phyloP scores from a whole-genome alignment of 2,329 filamentous ascomycete genomes.

The Emmonsiellopsis sp. region DNA sequence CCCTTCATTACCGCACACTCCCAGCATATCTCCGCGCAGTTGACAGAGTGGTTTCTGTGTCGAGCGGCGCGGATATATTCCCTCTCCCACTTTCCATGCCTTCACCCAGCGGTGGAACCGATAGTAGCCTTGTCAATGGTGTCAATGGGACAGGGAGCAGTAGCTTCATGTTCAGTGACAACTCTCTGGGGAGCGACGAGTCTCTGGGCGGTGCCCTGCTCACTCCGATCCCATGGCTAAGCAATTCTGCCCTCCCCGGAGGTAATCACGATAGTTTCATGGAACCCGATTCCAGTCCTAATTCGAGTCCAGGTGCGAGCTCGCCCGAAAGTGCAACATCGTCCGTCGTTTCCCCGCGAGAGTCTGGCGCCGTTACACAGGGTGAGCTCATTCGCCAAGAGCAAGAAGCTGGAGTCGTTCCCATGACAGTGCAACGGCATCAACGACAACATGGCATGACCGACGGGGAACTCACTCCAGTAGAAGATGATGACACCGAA shows the following conservation, averaged over 20 bases:
- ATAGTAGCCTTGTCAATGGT: constrained; percentile 46
- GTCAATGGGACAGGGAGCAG: constrained; percentile 29
- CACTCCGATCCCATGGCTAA: constrained; percentile 89
- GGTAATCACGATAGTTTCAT: constrained; percentile 16
- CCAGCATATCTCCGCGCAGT: constrained; percentile 82
- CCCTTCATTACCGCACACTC: constrained; percentile 69
- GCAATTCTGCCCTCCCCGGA: constrained; percentile 15
- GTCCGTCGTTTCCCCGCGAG: constrained; percentile 22
- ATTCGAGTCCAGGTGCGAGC: constrained; percentile 2
- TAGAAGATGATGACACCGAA: constrained; percentile 48
- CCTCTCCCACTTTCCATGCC: constrained; percentile 60
- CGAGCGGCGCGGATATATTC: constrained; percentile 69
- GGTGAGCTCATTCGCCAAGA: constrained; percentile 80
- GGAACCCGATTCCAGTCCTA: constrained; percentile 12
- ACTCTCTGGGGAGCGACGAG: constrained; percentile 67
- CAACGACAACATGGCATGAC: constrained; percentile 17
- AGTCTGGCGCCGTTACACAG: constrained; percentile 59
- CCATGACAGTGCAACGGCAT: constrained; percentile 49
- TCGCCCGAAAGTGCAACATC: background rate
- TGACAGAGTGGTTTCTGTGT: constrained; percentile 83
- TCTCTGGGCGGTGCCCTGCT: constrained; percentile 80
- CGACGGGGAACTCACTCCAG: constrained; percentile 8
- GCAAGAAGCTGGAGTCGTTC: constrained; percentile 71
- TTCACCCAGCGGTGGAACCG: constrained; percentile 38
- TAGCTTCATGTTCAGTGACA: constrained; percentile 27